phyloP scores from a whole-genome alignment of 192 early-diverging fungal species.

The Gaertneriomyces sp. region DNA sequence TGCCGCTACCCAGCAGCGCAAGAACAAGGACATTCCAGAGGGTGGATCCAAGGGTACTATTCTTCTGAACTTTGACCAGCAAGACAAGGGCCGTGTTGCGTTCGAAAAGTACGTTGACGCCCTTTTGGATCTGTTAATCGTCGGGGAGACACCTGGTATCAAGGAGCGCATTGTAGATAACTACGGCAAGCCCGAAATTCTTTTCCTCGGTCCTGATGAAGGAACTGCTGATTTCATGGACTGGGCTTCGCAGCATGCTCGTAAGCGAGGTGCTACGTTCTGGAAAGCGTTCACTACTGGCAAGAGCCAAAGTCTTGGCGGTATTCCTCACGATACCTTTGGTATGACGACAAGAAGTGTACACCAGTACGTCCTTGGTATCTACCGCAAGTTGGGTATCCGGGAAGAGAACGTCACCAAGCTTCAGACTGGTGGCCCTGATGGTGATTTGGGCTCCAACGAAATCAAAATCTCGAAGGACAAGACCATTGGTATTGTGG shows the following conservation, averaged over 20 bases:
- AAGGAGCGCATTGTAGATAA: conserved; percentile 94
- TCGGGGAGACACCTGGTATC: conserved; percentile 91
- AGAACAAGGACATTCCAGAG: conserved; percentile 99
- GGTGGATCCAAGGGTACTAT: conserved; percentile 99
- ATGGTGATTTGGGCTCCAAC: conserved; percentile 97
- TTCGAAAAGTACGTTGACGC: conserved; percentile 99
- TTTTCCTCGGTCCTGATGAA: conserved; percentile 99
- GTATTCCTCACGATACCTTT: conserved; percentile 95
- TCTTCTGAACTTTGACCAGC: conserved; percentile 85
- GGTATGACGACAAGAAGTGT: conserved; percentile 99
- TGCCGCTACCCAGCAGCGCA: conserved; percentile 94
- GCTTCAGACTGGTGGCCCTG: conserved; percentile 96
- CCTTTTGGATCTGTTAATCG: conserved; percentile 87
- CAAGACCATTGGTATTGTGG: conserved; percentile 93
- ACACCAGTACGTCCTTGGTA: conserved; percentile 98
- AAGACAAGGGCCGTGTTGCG: conserved; percentile 89
- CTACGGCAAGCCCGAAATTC: conserved; percentile 88
- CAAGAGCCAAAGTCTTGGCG: conserved; percentile 88
- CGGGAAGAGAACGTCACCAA: conserved; percentile 80
- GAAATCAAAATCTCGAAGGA: conserved; percentile 99
- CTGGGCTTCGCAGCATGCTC: conserved; percentile 96
- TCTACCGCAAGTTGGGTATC: conserved; percentile 63
- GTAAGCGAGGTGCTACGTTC: conserved; percentile 82
- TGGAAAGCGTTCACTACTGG: conserved; percentile 99
- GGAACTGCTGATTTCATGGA: conserved; percentile 98